Evolutionary conservation across 352 stramenopile genomes (phyloP).

Genomic region (Phytopythium oedochilum): DNA sequence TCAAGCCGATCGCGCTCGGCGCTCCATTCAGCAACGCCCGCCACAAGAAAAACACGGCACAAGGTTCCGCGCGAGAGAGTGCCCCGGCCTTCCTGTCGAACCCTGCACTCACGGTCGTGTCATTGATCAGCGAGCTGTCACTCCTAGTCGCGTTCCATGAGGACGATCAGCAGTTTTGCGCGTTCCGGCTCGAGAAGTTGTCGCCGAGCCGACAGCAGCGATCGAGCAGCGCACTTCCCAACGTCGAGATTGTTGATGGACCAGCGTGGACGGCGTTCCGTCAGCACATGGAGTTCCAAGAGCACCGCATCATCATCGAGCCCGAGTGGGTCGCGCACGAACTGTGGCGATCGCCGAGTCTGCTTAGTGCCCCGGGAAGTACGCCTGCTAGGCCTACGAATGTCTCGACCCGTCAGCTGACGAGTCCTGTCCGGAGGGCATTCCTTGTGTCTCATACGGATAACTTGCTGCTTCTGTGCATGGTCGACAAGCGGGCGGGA

Average conservation of each 20-base stretch:
- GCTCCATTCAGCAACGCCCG: background rate
- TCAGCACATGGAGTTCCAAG: conserved; percentile 22
- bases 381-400: background rate
- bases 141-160: conserved; percentile 52
- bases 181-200: conserved; percentile 34
- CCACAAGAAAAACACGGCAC: background rate
- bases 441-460: conserved; percentile 34
- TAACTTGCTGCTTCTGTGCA: conserved; percentile 27
- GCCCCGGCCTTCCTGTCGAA: conserved; percentile 34
- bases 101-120: conserved; percentile 46
- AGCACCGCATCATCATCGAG: conserved; percentile 28
- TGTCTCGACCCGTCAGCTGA: background rate
- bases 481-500: conserved; percentile 34
- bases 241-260: conserved; percentile 33
- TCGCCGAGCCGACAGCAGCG: background rate
- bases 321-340: conserved; percentile 30
- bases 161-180: conserved; percentile 38
- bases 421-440: conserved; percentile 7
- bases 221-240: background rate
- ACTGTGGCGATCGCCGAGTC: background rate
- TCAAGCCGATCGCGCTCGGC: conserved; percentile 54
- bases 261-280: conserved; percentile 34
- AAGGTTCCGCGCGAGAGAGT: background rate
- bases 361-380: background rate
- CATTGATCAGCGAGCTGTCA: conserved; percentile 19